Evolutionary conservation across 139 green algal species (phyloP), one percentile per base, ranked within the genome.

Genomic region (Nannochloris sp.): DNA sequence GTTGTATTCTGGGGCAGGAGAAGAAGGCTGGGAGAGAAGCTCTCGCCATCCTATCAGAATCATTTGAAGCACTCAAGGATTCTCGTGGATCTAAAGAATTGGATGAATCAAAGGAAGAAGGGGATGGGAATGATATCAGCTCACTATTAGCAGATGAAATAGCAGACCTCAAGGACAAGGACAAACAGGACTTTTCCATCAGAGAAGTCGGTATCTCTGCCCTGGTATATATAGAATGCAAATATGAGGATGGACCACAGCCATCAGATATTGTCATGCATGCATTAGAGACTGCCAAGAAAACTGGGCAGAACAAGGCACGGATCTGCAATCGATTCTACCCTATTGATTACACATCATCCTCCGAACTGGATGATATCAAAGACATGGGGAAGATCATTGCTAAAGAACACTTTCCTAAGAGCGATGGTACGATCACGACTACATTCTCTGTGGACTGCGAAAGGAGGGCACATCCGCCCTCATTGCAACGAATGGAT

Each of bases 301-400:
- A 50, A 9, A 69, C 40, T 8, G 55, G 60, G 54, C 49, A 76
- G 37, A 65, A 43, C 54, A 54, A 57, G 27, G 75, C 61, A 24
- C 68, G 71, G 49, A 61, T 78, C 19, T 80, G 72, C 71, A 61
- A 64, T 27, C 65, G 78, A 44, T 75, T 84, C 29, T 74, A 73
- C 40, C 78, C 78, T 2, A 49, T 84, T 23, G 67, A 83, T 51
- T 19, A 56, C 18, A 56, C 66, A 5, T 78, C 75, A 43, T 62
- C 65, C 14, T 71, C 78, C 29, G 62, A 50, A 15, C 25, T 84
- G 55, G 75, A 80, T 3, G 62, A 67, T 21, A 73, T 84, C 7
- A 27, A 50, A 27, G 62, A 78, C 58, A 37, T 73, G 43, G 67
- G 57, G 6, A 53, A 55, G 5, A 21, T 57, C 14, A 34, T 84